Percentiles rank a stretch among this genome's conserved stretches.
Conservation (phyloP, 1,284 basidiomycete genomes). For the Amylostereum areolatum region DNA sequence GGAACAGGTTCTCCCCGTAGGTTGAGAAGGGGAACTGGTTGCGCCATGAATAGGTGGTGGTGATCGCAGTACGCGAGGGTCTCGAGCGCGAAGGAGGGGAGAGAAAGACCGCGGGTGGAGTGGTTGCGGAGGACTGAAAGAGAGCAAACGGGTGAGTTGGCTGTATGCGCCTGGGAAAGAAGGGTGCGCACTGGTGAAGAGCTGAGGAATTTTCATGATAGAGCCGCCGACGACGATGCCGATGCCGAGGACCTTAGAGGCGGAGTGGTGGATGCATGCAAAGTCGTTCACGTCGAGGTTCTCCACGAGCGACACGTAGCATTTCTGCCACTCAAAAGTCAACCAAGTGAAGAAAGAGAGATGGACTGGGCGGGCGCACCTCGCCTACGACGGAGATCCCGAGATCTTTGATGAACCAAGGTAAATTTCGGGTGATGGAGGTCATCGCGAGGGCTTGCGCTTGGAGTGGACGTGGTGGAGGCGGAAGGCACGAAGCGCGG, state of each 20-base stretch:
- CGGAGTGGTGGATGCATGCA: constrained; percentile 83
- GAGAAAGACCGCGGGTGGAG: constrained; percentile 80
- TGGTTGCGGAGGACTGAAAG: constrained; percentile 48
- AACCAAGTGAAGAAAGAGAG: background rate
- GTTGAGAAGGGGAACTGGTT: constrained; percentile 90
- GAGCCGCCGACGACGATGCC: constrained; percentile 91
- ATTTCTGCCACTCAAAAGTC: constrained; percentile 52
- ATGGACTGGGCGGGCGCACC: constrained; percentile 33
- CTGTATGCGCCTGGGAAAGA: background rate
- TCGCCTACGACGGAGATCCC: constrained; percentile 80
- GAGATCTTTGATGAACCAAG: constrained; percentile 77
- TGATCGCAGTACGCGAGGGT: constrained; percentile 85
- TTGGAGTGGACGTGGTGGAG: background rate
- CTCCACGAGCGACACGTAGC: constrained; percentile 87
- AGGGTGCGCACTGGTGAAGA: constrained; percentile 58
- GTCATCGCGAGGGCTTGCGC: constrained; percentile 43
- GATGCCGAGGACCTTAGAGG: constrained; percentile 90
- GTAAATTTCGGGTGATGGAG: constrained; percentile 66
- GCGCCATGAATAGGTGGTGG: constrained; percentile 79
- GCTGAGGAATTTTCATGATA: constrained; percentile 94
- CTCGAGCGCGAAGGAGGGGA: constrained; percentile 79
- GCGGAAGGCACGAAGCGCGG: background rate
- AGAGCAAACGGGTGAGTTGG: background rate
- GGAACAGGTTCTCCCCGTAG: constrained; percentile 91
- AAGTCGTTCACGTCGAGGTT: constrained; percentile 81